Evolutionary conservation across 2,329 filamentous ascomycete species (phyloP).

Genomic region (Colletotrichum neosansevieriae): DNA sequence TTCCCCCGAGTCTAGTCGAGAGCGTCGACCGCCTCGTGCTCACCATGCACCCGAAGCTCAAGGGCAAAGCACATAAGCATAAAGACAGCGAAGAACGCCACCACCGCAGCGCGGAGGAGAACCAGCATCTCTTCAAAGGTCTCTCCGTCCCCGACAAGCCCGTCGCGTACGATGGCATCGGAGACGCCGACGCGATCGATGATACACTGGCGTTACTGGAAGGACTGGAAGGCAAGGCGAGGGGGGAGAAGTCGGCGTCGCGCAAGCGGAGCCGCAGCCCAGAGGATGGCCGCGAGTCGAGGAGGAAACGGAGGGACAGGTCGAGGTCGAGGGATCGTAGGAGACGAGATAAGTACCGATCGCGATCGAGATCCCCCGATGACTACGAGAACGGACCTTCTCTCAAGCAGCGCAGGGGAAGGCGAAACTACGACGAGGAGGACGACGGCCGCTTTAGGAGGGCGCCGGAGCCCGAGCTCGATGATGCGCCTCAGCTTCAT

Average conservation of each 20-base stretch:
- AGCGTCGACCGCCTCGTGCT: slow-evolving; percentile 90
- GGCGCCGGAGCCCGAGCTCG: slow-evolving; percentile 78
- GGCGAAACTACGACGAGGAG: slow-evolving; percentile 59
- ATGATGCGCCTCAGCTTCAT: slow-evolving; percentile 82
- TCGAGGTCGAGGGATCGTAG: slow-evolving; percentile 57
- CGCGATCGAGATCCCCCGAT: slow-evolving; percentile 55
- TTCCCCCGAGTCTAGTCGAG: slow-evolving; percentile 87
- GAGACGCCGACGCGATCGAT: slow-evolving; percentile 78
- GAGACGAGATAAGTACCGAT: slow-evolving; percentile 51
- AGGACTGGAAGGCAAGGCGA: slow-evolving; percentile 77
- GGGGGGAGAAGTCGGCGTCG: slow-evolving; percentile 56
- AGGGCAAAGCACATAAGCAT: slow-evolving; percentile 60
- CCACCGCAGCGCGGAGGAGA: slow-evolving; percentile 68
- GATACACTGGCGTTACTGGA: slow-evolving; percentile 95
- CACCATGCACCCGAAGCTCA: slow-evolving; percentile 93
- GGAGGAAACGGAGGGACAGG: slow-evolving; percentile 55
- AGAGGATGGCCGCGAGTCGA: slow-evolving; percentile 59
- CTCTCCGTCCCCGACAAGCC: slow-evolving; percentile 87
- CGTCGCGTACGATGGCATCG: slow-evolving; percentile 48
- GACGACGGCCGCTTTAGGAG: slow-evolving; percentile 71
- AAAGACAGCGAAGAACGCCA: slow-evolving; percentile 55
- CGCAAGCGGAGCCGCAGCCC: slow-evolving; percentile 73
- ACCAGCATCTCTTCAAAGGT: slow-evolving; percentile 90
- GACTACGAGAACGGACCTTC: slow-evolving; percentile 60
- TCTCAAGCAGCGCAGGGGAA: slow-evolving; percentile 47